Conservation (phyloP, 441 rosid genomes). For the Raphanus hybrid region DNA sequence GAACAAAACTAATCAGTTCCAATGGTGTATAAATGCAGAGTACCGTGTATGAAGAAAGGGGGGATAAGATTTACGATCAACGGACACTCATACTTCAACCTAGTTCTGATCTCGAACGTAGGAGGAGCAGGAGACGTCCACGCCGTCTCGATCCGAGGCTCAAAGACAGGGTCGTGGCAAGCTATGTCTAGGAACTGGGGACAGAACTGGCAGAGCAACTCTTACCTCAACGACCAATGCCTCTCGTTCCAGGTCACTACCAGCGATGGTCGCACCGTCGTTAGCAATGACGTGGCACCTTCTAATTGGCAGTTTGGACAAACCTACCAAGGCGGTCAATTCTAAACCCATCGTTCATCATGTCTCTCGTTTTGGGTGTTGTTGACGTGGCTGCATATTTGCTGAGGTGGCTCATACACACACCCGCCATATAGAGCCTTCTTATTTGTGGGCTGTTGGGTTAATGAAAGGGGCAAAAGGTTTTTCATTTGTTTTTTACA, state of each 20-base stretch:
- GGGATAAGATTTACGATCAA: conserved; percentile 71
- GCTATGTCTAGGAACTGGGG: conserved; percentile 82
- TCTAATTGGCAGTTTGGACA: too few species aligned
- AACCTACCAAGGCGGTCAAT: too few species aligned
- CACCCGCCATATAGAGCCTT: conserved; percentile 56
- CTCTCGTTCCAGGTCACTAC: not conserved
- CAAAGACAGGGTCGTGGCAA: conserved; percentile 64
- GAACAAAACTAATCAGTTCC: not conserved
- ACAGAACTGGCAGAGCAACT: conserved; percentile 84
- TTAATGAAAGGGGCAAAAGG: conserved; percentile 21
- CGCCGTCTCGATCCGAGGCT: conserved; percentile 69
- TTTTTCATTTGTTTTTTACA: not conserved
- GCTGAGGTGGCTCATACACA: conserved; percentile 75
- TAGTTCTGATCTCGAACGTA: conserved; percentile 68
- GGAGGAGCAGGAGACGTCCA: conserved; percentile 77
- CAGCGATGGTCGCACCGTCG: too few species aligned
- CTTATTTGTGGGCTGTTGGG: conserved; percentile 7
- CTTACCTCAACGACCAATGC: conserved; percentile 62
- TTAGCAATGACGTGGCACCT: too few species aligned
- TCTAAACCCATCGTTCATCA: not conserved
- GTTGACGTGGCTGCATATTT: conserved; percentile 46
- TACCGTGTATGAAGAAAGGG: conserved; percentile 69
- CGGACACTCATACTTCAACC: conserved; percentile 78
- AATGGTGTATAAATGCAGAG: conserved; percentile 43
- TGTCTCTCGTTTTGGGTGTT: conserved; percentile 24